Percentiles rank a stretch among this genome's conserved stretches.
Conservation (phyloP, 106 monocot species). For the Dioscorea zingiberensis region DNA sequence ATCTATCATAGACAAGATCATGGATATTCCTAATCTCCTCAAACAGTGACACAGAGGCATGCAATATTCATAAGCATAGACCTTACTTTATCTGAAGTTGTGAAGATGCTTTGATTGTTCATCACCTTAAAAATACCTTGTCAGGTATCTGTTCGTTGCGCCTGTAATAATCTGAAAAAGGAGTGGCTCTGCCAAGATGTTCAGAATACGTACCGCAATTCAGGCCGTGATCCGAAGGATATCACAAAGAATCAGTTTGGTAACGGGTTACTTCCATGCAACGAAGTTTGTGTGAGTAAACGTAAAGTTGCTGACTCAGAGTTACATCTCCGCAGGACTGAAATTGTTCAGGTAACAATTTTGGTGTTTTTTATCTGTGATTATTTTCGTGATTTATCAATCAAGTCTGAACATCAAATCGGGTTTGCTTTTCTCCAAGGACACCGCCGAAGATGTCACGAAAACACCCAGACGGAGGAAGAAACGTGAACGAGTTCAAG, state of each 20-base stretch:
- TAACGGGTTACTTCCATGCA: constrained; percentile 71
- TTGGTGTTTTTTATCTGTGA: not conserved
- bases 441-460: constrained; percentile 10
- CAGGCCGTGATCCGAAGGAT: constrained; percentile 67
- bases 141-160: constrained; percentile 77
- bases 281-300: constrained; percentile 55
- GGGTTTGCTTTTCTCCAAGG: constrained; percentile 19
- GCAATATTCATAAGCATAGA: not conserved
- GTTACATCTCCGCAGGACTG: constrained; percentile 51
- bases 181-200: constrained; percentile 79
- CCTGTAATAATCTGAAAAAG: constrained; percentile 58
- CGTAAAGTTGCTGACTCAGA: constrained; percentile 55
- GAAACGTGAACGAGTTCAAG: constrained; percentile 51
- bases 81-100: too few relatives aligned
- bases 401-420: not conserved
- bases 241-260: constrained; percentile 62
- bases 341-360: constrained; percentile 34
- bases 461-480: constrained; percentile 55
- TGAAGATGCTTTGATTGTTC: not conserved
- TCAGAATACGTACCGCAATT: constrained; percentile 29
- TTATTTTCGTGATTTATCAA: not conserved
- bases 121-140: constrained; percentile 7
- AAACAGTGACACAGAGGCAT: not conserved
- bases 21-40: not conserved
- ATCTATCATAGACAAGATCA: not conserved